Conservation (phyloP, 2,329 filamentous ascomycete genomes). For the Microcyclospora tardicrescens region DNA sequence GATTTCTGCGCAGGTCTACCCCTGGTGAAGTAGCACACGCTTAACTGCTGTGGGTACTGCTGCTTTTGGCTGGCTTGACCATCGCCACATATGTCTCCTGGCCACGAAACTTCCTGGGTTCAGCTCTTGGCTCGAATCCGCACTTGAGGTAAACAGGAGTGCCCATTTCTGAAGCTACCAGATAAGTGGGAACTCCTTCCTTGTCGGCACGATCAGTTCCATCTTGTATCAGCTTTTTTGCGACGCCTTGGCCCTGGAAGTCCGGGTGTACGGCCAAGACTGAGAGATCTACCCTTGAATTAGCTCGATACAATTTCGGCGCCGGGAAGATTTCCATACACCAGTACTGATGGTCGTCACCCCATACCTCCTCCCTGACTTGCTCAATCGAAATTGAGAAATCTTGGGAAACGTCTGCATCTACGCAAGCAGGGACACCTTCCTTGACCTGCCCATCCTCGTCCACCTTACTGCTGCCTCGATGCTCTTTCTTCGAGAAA, state of each 20-base stretch:
- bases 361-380: conserved; percentile 1
- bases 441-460: too few relatives aligned
- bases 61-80: too few relatives aligned
- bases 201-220: conserved; percentile 9
- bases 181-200: conserved; percentile 9
- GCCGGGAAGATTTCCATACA: conserved; percentile 1
- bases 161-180: conserved; percentile 8
- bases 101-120: neutral
- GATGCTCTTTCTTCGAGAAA: neutral
- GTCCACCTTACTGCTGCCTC: too few relatives aligned
- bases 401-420: neutral
- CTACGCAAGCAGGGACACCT: conserved; percentile 1
- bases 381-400: neutral
- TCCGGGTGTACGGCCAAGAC: conserved; percentile 9
- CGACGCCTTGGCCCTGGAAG: conserved; percentile 12
- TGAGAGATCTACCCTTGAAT: conserved; percentile 5
- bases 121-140: conserved; percentile 3
- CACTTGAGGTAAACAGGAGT: conserved; percentile 9
- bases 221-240: conserved; percentile 8
- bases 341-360: conserved; percentile 1
- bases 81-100: neutral
- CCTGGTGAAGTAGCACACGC: neutral
- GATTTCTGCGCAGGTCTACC: neutral
- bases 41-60: too few relatives aligned
- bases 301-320: neutral